These are phyloP conservation scores for Dalbergia oliveri DNA, from an alignment of 306 rosid genomes.

Conservation along the genomic window DNA sequence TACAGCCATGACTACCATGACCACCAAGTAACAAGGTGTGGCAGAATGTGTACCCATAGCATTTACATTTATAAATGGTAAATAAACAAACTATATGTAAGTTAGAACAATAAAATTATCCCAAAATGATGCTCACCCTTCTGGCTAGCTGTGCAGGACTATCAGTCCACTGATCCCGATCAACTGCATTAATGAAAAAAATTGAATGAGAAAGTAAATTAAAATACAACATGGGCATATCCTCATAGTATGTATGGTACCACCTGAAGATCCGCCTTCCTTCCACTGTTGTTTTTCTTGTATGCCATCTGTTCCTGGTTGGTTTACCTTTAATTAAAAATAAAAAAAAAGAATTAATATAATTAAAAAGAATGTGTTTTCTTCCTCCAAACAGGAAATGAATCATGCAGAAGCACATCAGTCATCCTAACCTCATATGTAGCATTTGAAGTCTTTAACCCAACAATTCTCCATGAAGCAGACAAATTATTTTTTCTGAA, in stretches of 20 bases:
- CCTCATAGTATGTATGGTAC: constrained; percentile 36
- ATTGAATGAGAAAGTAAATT: constrained; percentile 31
- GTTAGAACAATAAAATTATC: constrained; percentile 28
- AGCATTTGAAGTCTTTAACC: constrained; percentile 53
- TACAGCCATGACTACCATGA: background rate
- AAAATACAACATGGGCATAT: constrained; percentile 23
- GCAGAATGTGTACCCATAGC: constrained; percentile 13
- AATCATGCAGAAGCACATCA: constrained; percentile 35
- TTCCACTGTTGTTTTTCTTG: constrained; percentile 54
- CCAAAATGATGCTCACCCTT: constrained; percentile 69
- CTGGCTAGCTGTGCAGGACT: constrained; percentile 62
- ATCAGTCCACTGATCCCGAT: constrained; percentile 50
- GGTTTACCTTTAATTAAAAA: constrained; percentile 53
- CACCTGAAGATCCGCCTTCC: constrained; percentile 60
- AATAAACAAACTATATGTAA: background rate
- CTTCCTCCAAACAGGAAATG: constrained; percentile 8
- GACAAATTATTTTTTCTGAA: constrained; percentile 80
- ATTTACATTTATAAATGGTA: background rate
- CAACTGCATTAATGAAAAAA: constrained; percentile 56
- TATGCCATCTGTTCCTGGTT: constrained; percentile 50
- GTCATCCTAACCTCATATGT: constrained; percentile 68
- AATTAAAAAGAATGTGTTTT: background rate
- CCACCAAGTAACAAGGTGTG: constrained; percentile 18
- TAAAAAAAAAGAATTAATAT: constrained; percentile 21
- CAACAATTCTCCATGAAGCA: constrained; percentile 80